Base-by-base conservation (phyloP, 768 basidiomycete species). In the Kwoniella mangroviensis region DNA sequence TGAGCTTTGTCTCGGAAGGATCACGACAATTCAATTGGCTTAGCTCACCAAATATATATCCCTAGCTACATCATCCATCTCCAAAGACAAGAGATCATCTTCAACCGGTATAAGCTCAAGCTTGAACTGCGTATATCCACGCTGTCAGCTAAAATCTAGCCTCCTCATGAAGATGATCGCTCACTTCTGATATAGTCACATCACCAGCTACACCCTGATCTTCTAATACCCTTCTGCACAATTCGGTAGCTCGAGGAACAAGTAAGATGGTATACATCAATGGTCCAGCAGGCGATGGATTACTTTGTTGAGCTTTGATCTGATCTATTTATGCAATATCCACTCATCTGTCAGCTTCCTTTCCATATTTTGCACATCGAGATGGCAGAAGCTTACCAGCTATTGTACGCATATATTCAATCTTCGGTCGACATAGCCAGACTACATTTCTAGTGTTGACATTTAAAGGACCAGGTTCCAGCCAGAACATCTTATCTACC, bases 401-500 rank as follows among this genome's bases (percentile, higher is more conserved):
- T 63, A 98, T 92, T 64, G 92, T 90, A 84, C 91, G 92, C 80
- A 94, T 89, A 81, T 90, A 88, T 70, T 88, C 90, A 70, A 97
- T 92, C 75, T 88, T 87, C 2, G 96, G 94, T 41, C 94, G 87
- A 82, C 92, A 96, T 10, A 99, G 87, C 84, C 98, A 99, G 21
- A 99, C 88, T 68, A 98, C 89, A 76, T 95, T 95, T 42, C 91
- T 88, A 6, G 95, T 94, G 3, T 89, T 87, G 2, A 92, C 91
- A 13, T 89, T 87, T 56, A 98, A 84, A 10, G 92, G 90, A 19
- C 95, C 95, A 12, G 90, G 83, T 84, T 98, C 97, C 24, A 99
- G 88, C 96, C 97, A 99, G 85, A 95, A 97, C 92, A 99, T 96
- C 86, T 97, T 97, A 85, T 98, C 95, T 3, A 99, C 93, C 5